These are phyloP conservation scores for Saccharum hybrid DNA, from an alignment of 202 grass and related monocot species.

Conservation along the genomic window DNA sequence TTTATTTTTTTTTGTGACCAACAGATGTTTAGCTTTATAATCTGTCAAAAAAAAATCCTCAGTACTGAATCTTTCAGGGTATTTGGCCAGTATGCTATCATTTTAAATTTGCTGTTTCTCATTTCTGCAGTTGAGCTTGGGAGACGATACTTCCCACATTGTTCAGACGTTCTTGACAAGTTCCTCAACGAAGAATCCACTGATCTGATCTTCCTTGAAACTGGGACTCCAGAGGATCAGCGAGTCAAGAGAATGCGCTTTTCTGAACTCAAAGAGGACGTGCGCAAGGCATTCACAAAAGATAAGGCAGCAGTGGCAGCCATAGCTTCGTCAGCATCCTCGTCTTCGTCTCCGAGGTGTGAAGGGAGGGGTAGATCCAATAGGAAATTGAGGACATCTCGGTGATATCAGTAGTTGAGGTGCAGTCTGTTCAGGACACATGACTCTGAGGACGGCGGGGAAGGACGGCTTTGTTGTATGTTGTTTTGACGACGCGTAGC, in stretches of 20 bases:
- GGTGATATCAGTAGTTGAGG: conserved; percentile 23
- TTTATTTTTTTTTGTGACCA: too few species aligned
- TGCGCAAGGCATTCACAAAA: conserved; percentile 69
- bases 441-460: background rate
- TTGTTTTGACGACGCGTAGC: conserved; percentile 20
- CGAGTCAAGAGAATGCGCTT: conserved; percentile 58
- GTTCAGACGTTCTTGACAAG: conserved; percentile 71
- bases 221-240: conserved; percentile 61
- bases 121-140: conserved; percentile 71
- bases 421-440: background rate
- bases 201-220: conserved; percentile 56
- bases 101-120: background rate
- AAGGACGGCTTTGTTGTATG: conserved; percentile 6
- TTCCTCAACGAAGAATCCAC: conserved; percentile 65
- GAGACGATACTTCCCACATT: conserved; percentile 66
- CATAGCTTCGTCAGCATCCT: conserved; percentile 46
- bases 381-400: conserved; percentile 37
- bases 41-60: too few species aligned
- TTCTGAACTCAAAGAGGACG: conserved; percentile 70
- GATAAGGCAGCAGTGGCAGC: conserved; percentile 57
- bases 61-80: background rate
- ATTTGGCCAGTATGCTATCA: background rate
- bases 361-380: conserved; percentile 38
- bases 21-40: too few species aligned
- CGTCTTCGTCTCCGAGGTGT: conserved; percentile 42